Percentiles rank a stretch among this genome's conserved stretches.
These are phyloP conservation scores for Termitomyces sp. DNA, from an alignment of 768 basidiomycete species.

Conservation along the genomic window DNA sequence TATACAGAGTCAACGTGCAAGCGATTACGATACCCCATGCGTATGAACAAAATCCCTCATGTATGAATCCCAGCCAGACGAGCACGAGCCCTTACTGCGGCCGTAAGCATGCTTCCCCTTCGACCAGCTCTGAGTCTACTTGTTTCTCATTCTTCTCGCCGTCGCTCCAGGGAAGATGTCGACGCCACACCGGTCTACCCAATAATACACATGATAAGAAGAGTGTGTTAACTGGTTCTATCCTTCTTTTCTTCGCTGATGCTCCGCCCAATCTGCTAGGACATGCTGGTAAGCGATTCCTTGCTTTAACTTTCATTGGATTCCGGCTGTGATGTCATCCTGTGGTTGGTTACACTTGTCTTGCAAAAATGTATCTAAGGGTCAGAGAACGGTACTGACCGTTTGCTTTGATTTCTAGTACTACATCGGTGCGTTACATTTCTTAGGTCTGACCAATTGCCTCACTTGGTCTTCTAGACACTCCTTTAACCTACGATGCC, in stretches of 20 bases:
- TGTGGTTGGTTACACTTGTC: not conserved
- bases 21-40: not conserved
- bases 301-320: not conserved
- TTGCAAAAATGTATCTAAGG: not conserved
- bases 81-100: conserved; percentile 40
- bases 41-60: conserved; percentile 14
- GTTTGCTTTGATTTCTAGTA: conserved; percentile 34
- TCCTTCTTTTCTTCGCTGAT: not conserved
- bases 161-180: conserved; percentile 41
- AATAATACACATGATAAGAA: conserved; percentile 73
- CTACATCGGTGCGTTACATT: conserved; percentile 58
- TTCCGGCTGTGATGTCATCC: not conserved
- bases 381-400: not conserved
- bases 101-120: conserved; percentile 27
- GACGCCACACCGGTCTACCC: conserved; percentile 70
- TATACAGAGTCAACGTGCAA: not conserved
- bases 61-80: conserved; percentile 41
- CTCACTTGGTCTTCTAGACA: conserved; percentile 45
- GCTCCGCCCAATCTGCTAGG: conserved; percentile 33
- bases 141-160: conserved; percentile 1
- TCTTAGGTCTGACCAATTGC: not conserved
- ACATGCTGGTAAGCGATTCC: conserved; percentile 48
- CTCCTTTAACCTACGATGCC: conserved; percentile 78
- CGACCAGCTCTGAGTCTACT: conserved; percentile 1
- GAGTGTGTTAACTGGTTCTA: conserved; percentile 34